Base-by-base conservation (phyloP, 148 eudicot species). In the Chenopodium formosanum region DNA sequence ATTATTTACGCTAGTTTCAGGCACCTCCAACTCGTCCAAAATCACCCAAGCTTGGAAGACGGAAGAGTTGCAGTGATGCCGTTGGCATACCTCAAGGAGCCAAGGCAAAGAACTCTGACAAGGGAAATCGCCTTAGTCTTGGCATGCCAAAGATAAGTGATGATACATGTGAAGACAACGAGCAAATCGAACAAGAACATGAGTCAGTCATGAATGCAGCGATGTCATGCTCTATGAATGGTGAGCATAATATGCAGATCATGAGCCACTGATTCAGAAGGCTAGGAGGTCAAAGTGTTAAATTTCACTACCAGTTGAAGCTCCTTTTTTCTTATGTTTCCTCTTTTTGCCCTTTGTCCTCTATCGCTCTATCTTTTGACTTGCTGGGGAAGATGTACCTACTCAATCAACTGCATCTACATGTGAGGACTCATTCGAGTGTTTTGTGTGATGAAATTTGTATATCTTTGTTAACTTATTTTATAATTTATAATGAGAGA, bases 11-110 rank as follows among this genome's bases (percentile, higher is more conserved):
- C 23, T 85, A 64, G 82, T 83, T 58, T 25, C 87, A 94, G 98
- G 86, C 89, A 73, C 89, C 91, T 68, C 92, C 98, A 78, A 94
- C 98, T 78, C 97, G 98, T 76, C 92, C 98, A 73, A 94, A 92
- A 87, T 94, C 98, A 79, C 96, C 98, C 76, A 90, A 92, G 77
- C 88, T 92, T 65, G 96, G 96, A 72, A 86, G 97, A 89, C 89
- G 92, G 76, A 92, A 94, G 89, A 92, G 93, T 86, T 89, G 82
- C 86, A 86, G 87, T 78, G 92, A 86, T 76, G 74, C 89, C 31
- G 80, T 84, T 65, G 70, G 87, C 79, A 80, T 79, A 22, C 20
- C 83, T 27, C 62, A 73, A 73, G 78, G 52, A 76, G 76, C 77
- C 47, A 87, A 86, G 81, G 90, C 77, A 68, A 82, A 72, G 67